Base-by-base conservation (phyloP, 192 early-diverging fungal genomes). In the Coemansia sp. region DNA sequence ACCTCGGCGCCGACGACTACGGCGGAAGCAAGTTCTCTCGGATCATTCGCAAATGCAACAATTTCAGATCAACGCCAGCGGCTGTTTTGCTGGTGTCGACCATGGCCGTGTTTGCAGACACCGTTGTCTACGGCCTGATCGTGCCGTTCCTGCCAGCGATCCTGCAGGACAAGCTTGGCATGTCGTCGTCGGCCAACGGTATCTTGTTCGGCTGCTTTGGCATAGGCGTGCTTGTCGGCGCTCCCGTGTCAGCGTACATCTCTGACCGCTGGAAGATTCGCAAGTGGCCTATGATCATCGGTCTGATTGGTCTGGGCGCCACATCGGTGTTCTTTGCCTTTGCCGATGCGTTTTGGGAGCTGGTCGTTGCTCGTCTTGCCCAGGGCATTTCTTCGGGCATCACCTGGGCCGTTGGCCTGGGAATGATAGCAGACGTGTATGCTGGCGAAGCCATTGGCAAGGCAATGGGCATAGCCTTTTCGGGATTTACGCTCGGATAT, bases 351-450 rank as follows among this genome's bases (percentile, higher is more conserved):
- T 91, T 87, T 67, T 85, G 82, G 79, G 82, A 87, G 60, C 82
- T 93, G 2, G 77, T 91, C 1, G 22, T 90, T 0, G 91, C 90
- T 3, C 81, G 91, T 31, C 68, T 93, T 25, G 86, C 86, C 2
- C 90, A 91, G 64, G 91, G 91, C 60, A 70, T 88, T 25, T 82
- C 91, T 5, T 89, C 89, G 42, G 91, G 89, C 36, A 87, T 88
- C 20, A 87, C 87, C 22, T 91, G 90, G 89, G 86, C 91, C 4
- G 84, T 91, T 51, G 87, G 87, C 4, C 75, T 91, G 29, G 88
- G 85, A 18, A 87, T 91, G 87, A 69, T 92, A 16, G 88, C 89
- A 20, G 89, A 92, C 63, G 85, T 88, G 0, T 92, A 87, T 45
- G 75, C 82, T 4, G 84, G 85, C 25, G 75, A 84, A n/a, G 85